Conservation (phyloP, 169 alveolate genomes). For the Fabrea salina region DNA sequence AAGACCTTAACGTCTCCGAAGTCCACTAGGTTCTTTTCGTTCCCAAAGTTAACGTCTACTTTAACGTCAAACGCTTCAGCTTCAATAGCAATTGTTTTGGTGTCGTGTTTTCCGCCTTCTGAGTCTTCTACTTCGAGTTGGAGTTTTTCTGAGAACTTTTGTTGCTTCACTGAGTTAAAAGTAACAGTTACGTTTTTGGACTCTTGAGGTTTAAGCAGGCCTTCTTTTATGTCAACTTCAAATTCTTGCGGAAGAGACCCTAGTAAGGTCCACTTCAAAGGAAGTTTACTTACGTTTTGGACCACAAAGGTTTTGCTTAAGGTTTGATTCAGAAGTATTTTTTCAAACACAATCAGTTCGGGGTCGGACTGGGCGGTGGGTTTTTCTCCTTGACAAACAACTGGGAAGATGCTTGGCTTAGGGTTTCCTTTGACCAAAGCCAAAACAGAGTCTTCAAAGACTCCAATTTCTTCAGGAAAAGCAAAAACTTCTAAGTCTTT, state of each 20-base stretch:
- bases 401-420: conserved; percentile 79
- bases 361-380: conserved; percentile 87
- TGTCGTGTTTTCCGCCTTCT: conserved; percentile 83
- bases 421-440: conserved; percentile 90
- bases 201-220: conserved; percentile 80
- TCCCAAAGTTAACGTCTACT: conserved; percentile 81
- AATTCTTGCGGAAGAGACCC: conserved; percentile 80
- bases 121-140: conserved; percentile 82
- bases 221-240: conserved; percentile 66
- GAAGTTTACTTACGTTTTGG: conserved; percentile 77
- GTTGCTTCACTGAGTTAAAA: conserved; percentile 73
- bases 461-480: conserved; percentile 85
- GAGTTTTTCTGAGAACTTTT: conserved; percentile 68
- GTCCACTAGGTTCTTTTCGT: conserved; percentile 79
- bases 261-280: conserved; percentile 81
- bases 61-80: conserved; percentile 91
- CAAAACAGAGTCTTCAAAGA: conserved; percentile 82
- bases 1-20: conserved; percentile 91
- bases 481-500: conserved; percentile 87
- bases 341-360: conserved; percentile 86
- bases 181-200: conserved; percentile 68
- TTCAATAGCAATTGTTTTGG: conserved; percentile 71
- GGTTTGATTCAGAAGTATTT: conserved; percentile 80
- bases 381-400: conserved; percentile 85
- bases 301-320: conserved; percentile 70